Evolutionary conservation across 495 filamentous ascomycete species (phyloP).

Genomic region (Hyphodiscus hymeniophilus): DNA sequence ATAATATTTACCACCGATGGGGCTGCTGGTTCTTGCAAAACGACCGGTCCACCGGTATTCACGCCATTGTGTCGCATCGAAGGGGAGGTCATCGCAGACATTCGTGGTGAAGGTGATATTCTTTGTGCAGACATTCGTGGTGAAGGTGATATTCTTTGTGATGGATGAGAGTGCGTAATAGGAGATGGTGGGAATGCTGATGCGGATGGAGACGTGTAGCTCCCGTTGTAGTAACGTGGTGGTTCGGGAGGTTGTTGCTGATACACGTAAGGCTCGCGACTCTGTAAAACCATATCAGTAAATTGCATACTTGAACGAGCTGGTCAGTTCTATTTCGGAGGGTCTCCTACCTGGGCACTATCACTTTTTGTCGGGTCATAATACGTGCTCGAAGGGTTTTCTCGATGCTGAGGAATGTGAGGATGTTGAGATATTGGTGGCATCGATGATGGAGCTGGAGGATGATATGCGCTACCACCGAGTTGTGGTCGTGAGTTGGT

Average conservation of each 20-base stretch:
- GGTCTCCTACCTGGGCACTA: constrained; percentile 33
- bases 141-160: constrained; percentile 38
- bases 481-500: constrained; percentile 22
- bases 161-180: constrained; percentile 32
- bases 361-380: constrained; percentile 43
- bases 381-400: constrained; percentile 40
- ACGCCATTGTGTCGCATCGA: constrained; percentile 32
- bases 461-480: constrained; percentile 21
- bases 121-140: constrained; percentile 37
- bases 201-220: constrained; percentile 50
- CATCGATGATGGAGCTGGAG: constrained; percentile 16
- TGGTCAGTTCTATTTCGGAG: constrained; percentile 29
- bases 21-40: constrained; percentile 5
- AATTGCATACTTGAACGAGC: constrained; percentile 30
- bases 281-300: constrained; percentile 31
- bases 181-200: constrained; percentile 47
- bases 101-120: constrained; percentile 42
- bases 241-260: constrained; percentile 31
- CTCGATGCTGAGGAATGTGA: constrained; percentile 27
- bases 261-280: constrained; percentile 42
- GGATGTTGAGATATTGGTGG: constrained; percentile 17
- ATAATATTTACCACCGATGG: constrained; percentile 5
- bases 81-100: constrained; percentile 44
- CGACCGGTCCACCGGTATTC: constrained; percentile 34
- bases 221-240: constrained; percentile 50